phyloP scores from a whole-genome alignment of 139 green algal species.

The Chlamydomonas applanata region DNA sequence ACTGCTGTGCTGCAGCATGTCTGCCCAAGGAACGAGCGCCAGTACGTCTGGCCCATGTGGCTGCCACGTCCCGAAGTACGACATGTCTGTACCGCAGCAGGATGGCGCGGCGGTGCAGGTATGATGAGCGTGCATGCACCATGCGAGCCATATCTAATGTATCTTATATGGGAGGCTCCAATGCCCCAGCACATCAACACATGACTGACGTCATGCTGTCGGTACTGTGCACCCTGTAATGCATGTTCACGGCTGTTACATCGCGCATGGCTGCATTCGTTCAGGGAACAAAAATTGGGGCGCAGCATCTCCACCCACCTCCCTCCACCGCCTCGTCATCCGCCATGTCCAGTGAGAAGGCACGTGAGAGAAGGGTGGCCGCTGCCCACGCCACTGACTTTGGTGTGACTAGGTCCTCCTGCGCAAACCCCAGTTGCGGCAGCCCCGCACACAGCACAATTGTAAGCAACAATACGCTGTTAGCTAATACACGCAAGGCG shows the following conservation, averaged over 20 bases:
- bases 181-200: too few species aligned
- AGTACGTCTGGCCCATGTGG: conserved; percentile 20
- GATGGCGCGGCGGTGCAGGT: too few species aligned
- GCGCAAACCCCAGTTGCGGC: neutral
- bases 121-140: too few species aligned
- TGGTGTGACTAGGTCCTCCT: conserved; percentile 31
- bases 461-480: too few species aligned
- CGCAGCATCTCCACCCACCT: neutral
- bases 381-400: conserved; percentile 49
- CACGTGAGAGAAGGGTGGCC: conserved; percentile 46
- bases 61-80: conserved; percentile 40
- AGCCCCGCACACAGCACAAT: too few species aligned
- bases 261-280: too few species aligned
- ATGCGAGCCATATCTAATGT: too few species aligned
- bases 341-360: conserved; percentile 46
- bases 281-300: neutral
- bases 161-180: too few species aligned
- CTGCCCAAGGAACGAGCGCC: conserved; percentile 65
- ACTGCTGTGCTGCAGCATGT: conserved; percentile 58
- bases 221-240: too few species aligned
- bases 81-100: conserved; percentile 27
- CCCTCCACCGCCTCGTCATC: conserved; percentile 20
- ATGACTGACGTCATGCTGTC: too few species aligned
- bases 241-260: neutral
- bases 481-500: too few species aligned